Conservation (phyloP, 2,329 filamentous ascomycete genomes). For the Colletotrichum liaoningense region DNA sequence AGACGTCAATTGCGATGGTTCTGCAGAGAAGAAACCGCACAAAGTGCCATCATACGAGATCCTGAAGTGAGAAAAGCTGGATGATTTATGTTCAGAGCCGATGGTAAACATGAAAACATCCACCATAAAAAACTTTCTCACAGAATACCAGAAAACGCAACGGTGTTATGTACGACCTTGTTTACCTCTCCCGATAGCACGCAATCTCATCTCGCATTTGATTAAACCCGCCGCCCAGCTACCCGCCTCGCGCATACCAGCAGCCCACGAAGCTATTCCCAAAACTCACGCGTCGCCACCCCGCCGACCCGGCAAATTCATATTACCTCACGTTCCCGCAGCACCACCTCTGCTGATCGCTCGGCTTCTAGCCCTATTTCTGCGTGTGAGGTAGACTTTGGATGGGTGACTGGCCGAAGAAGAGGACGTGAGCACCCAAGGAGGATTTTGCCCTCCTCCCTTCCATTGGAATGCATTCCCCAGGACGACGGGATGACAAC, state of each 20-base stretch:
- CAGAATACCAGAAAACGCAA: not conserved
- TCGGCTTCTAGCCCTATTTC: not conserved
- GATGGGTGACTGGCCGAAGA: not conserved
- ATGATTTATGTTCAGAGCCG: not conserved
- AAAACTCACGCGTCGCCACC: constrained; percentile 2
- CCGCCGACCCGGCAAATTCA: constrained; percentile 19
- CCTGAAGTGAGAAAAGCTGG: not conserved
- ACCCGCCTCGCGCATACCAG: not conserved
- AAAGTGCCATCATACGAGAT: not conserved
- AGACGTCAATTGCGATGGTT: not conserved
- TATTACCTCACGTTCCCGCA: constrained; percentile 31
- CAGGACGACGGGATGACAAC: constrained; percentile 17
- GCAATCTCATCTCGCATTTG: constrained; percentile 19
- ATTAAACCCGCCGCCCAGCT: not conserved
- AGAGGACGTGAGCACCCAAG: not conserved
- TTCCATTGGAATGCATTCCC: constrained; percentile 32
- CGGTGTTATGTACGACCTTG: not conserved
- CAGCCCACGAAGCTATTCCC: constrained; percentile 29
- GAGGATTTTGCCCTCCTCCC: not conserved
- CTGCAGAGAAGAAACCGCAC: not conserved
- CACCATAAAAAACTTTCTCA: not conserved
- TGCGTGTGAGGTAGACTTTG: too few relatives aligned
- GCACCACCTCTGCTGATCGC: not conserved
- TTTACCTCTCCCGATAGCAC: not conserved
- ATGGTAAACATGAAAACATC: not conserved